These are phyloP conservation scores for Coleophoma crateriformis DNA, from an alignment of 2,329 filamentous ascomycete genomes.

Conservation along the genomic window DNA sequence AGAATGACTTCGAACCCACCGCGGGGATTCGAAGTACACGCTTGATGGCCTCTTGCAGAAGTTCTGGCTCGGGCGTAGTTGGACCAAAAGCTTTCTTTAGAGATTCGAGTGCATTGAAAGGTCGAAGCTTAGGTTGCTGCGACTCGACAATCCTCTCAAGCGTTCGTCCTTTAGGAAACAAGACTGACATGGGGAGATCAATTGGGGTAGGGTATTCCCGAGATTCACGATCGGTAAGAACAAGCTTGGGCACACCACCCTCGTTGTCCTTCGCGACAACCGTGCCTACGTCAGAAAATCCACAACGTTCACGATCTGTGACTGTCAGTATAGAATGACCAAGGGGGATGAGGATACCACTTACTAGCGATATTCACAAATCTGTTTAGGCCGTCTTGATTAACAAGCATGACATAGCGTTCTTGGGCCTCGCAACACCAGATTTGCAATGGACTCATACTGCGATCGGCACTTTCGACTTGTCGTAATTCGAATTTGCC, in stretches of 20 bases:
- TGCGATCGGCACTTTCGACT: conserved; percentile 81
- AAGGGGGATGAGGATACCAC: conserved; percentile 14
- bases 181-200: conserved; percentile 79
- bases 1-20: conserved; percentile 94
- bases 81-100: conserved; percentile 49
- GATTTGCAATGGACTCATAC: conserved; percentile 94
- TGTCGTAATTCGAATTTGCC: conserved; percentile 93
- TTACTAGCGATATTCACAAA: conserved; percentile 60
- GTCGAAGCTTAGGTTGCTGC: conserved; percentile 58
- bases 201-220: conserved; percentile 72
- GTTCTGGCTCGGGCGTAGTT: conserved; percentile 26
- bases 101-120: conserved; percentile 64
- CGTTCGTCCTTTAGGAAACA: conserved; percentile 85
- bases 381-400: conserved; percentile 71
- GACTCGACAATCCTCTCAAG: conserved; percentile 70
- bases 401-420: conserved; percentile 87
- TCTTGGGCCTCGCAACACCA: conserved; percentile 99
- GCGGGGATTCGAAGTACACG: conserved; percentile 79
- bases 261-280: conserved; percentile 57
- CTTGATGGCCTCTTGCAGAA: conserved; percentile 63
- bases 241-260: conserved; percentile 60
- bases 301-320: conserved; percentile 75
- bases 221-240: conserved; percentile 78
- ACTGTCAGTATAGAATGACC: conserved; percentile 8
- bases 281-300: conserved; percentile 84